A percentile compares a stretch with the other conserved stretches of the same genome.
These are phyloP conservation scores for Incumbomyces lentus DNA, from an alignment of 2,329 filamentous ascomycete species.

Conservation along the genomic window DNA sequence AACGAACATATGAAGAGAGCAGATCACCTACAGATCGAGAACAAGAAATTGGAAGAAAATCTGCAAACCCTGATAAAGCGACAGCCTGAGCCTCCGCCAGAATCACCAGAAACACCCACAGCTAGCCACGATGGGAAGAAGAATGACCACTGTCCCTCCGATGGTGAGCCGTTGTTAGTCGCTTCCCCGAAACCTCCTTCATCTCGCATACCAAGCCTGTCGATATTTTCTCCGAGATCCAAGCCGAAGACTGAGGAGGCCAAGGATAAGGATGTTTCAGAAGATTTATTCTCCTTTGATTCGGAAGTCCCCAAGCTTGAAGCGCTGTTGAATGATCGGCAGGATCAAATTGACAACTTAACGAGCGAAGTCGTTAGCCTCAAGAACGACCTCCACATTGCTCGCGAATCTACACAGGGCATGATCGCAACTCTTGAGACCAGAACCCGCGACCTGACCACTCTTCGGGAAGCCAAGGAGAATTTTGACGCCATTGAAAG, in stretches of 20 bases:
- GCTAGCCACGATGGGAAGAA: conserved; percentile 14
- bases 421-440: conserved; percentile 57
- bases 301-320: conserved; percentile 77
- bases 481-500: conserved; percentile 36
- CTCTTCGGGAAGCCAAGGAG: conserved; percentile 43
- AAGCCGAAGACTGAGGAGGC: conserved; percentile 23
- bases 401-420: conserved; percentile 59
- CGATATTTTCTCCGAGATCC: conserved; percentile 30
- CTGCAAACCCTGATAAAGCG: conserved; percentile 43
- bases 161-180: conserved; percentile 2
- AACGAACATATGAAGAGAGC: conserved; percentile 69
- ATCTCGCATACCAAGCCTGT: conserved; percentile 27
- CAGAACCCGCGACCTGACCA: conserved; percentile 53
- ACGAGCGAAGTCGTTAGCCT: conserved; percentile 58
- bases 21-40: conserved; percentile 55
- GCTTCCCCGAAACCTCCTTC: conserved; percentile 28
- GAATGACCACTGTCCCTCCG: not conserved
- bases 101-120: conserved; percentile 27
- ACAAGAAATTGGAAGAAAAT: conserved; percentile 54
- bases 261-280: conserved; percentile 33
- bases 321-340: conserved; percentile 58
- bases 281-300: conserved; percentile 89
- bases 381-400: conserved; percentile 58
- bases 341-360: conserved; percentile 60
- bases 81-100: conserved; percentile 26